Percentiles rank a stretch among this genome's conserved stretches.
Conservation (phyloP, 106 monocot genomes). For the Gastrodia elata region DNA sequence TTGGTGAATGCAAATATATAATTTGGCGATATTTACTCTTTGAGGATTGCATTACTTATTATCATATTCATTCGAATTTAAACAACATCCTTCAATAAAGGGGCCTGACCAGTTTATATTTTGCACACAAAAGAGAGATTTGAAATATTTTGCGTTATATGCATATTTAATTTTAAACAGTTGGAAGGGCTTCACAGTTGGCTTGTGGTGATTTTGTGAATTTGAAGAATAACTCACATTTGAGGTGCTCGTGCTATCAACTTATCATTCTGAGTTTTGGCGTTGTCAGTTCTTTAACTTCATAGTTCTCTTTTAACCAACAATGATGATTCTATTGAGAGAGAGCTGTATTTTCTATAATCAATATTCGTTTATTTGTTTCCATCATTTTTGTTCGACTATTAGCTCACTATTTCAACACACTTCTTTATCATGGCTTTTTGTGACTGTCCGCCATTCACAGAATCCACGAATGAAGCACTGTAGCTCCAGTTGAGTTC, state of each 20-base stretch:
- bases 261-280: too few species aligned
- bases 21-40: not conserved
- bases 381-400: not conserved
- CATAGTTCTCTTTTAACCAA: not conserved
- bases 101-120: not conserved
- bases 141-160: not conserved
- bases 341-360: not conserved
- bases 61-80: not conserved
- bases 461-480: too few species aligned
- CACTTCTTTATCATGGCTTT: too few species aligned
- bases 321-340: not conserved
- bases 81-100: not conserved
- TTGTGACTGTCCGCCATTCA: too few species aligned
- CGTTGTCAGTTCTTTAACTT: too few species aligned
- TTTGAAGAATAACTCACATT: too few species aligned
- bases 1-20: not conserved
- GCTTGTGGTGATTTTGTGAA: too few species aligned
- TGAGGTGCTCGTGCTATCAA: too few species aligned
- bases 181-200: too few species aligned
- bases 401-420: too few species aligned
- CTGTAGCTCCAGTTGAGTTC: too few species aligned
- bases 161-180: too few species aligned
- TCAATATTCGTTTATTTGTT: not conserved
- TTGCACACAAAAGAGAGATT: not conserved
- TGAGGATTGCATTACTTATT: not conserved